Conservation (phyloP, 306 rosid species). For the Quercus suber region DNA sequence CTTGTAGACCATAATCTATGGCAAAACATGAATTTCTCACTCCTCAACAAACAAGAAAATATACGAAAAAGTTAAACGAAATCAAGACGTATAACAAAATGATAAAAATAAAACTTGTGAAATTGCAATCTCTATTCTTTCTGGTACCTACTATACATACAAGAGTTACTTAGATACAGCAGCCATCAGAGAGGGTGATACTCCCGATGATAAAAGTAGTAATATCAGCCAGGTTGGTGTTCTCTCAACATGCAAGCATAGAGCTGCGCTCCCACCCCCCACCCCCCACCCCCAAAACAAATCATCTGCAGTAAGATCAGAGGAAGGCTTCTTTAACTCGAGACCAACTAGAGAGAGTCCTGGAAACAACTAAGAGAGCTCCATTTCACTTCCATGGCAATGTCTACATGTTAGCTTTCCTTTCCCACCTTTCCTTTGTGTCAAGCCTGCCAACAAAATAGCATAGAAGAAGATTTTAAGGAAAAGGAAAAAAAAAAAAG, state of each 20-base stretch:
- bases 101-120: neutral
- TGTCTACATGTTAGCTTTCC: constrained; percentile 81
- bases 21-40: too few relatives aligned
- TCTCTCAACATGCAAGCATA: constrained; percentile 8
- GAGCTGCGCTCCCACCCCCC: too few relatives aligned
- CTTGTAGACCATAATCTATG: too few relatives aligned
- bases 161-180: neutral
- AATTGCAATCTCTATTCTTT: neutral
- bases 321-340: neutral
- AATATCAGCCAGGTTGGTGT: neutral
- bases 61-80: too few relatives aligned
- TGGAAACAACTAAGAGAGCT: neutral
- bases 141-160: neutral
- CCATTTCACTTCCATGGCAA: constrained; percentile 10
- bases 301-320: neutral
- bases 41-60: too few relatives aligned
- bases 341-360: constrained; percentile 3
- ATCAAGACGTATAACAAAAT: neutral
- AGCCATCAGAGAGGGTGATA: neutral
- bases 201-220: neutral
- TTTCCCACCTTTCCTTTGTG: constrained; percentile 83
- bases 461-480: neutral
- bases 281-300: neutral
- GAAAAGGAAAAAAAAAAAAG: too few relatives aligned
- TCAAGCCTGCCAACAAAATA: constrained; percentile 55